phyloP scores from a whole-genome alignment of 2,329 filamentous ascomycete species.

The Ophiostoma himal-ulmi region DNA sequence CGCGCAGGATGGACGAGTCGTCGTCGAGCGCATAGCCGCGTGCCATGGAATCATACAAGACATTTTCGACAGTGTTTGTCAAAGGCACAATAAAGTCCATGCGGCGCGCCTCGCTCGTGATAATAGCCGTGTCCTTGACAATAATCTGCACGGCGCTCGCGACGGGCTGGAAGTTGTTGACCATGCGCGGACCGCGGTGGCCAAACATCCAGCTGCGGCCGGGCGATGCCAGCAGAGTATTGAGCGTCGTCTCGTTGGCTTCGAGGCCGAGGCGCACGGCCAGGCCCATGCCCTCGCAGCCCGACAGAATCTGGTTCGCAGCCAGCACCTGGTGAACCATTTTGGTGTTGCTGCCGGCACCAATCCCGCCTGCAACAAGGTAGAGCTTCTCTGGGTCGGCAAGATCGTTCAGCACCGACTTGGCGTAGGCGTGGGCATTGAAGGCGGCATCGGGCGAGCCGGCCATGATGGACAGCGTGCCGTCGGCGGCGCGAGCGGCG shows the following conservation, averaged over 20 bases:
- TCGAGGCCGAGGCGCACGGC: constrained; percentile 52
- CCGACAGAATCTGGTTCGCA: constrained; percentile 56
- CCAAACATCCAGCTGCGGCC: constrained; percentile 59
- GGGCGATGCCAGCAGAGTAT: constrained; percentile 42
- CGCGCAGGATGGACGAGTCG: constrained; percentile 39
- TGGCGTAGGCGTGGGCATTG: constrained; percentile 53
- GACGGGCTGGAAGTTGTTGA: constrained; percentile 48
- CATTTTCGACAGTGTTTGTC: constrained; percentile 57
- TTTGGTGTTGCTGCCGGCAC: constrained; percentile 57
- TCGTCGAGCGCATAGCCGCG: constrained; percentile 48
- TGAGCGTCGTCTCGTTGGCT: constrained; percentile 34
- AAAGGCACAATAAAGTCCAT: constrained; percentile 55
- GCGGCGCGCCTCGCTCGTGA: constrained; percentile 58
- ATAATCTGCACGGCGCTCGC: constrained; percentile 57
- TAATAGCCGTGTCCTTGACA: constrained; percentile 58
- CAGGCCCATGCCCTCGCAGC: constrained; percentile 56
- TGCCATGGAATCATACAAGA: constrained; percentile 54
- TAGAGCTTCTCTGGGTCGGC: constrained; percentile 57
- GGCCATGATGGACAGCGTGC: constrained; percentile 71
- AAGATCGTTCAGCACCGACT: constrained; percentile 57
- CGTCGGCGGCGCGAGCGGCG: constrained; percentile 60
- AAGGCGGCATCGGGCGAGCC: constrained; percentile 50
- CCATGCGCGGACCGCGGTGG: constrained; percentile 51
- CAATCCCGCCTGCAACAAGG: constrained; percentile 54
- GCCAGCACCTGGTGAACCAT: constrained; percentile 59